Base-by-base conservation (phyloP, 495 filamentous ascomycete genomes). In the Pyronema omphalodes region DNA sequence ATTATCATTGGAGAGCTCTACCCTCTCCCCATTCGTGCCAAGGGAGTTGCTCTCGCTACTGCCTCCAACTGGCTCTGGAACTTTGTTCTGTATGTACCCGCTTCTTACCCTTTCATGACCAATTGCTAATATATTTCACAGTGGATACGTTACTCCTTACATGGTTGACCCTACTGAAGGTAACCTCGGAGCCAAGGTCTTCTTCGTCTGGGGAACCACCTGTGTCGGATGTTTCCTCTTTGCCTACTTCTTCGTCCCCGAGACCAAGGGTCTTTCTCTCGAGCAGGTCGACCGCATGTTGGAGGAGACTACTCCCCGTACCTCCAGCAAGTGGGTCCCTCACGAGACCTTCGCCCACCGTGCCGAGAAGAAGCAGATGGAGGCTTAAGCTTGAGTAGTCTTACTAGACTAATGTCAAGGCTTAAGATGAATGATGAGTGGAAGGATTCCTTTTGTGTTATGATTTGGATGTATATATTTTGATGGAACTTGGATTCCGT, bases 231-330 rank as follows among this genome's bases (percentile, higher is more conserved):
- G 81, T 58, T 76, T 77, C 53, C 61, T 78, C 29, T 88, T 88
- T 60, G 83, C 86, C 7, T 89, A 79, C 63, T 73, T 76, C 49
- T 75, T 82, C 67, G 81, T 93, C 65, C 87, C 87, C 65, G 86
- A 89, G 69, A 91, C 85, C 48, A 88, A 89, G 73, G 84, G 84
- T 18, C 74, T 85, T 7, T 79, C 77, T 0, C 74, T 88, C n/a
- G 85, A 91, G 66, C 76, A 88, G 67, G 76, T 89, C 35, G 84
- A 89, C 65, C 79, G 88, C 69, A 70, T 89, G 40, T 76, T 93
- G 73, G 85, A 87, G 67, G 84, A 88, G 71, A 76, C 77, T 5
- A 82, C 74, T 1, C 80, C 85, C n/a, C 68, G 79, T 19, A 81
- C 75, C 12, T 85, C 81, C 51, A 64, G 71, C 66, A 76, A 74